Evolutionary conservation across 2,329 filamentous ascomycete species (phyloP).

Genomic region (Claviceps sp.): DNA sequence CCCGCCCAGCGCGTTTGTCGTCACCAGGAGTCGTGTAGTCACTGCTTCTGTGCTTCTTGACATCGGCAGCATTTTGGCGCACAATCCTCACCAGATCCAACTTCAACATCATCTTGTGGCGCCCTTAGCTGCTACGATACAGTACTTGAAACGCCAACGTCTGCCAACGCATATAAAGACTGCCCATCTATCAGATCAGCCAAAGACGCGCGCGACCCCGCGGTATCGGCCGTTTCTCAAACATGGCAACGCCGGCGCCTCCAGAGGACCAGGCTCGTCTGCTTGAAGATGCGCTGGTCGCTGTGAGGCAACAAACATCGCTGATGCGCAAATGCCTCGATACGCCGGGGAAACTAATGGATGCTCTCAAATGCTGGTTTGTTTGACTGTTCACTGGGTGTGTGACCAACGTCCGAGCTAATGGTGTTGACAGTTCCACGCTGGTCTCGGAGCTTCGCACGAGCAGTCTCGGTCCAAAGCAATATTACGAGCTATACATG

Average conservation of each 20-base stretch:
- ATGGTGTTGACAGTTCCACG: slow-evolving; percentile 56
- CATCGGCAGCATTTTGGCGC: neutral
- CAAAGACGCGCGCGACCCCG: slow-evolving; percentile 18
- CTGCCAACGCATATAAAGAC: slow-evolving; percentile 14
- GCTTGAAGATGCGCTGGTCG: slow-evolving; percentile 90
- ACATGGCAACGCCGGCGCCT: slow-evolving; percentile 42
- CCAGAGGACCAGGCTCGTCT: slow-evolving; percentile 78
- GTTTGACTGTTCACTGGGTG: slow-evolving; percentile 19
- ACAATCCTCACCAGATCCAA: neutral
- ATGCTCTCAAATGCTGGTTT: slow-evolving; percentile 98
- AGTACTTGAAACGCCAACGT: neutral
- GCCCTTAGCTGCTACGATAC: neutral
- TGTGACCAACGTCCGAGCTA: slow-evolving; percentile 1
- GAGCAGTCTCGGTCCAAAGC: slow-evolving; percentile 92
- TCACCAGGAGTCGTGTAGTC: neutral
- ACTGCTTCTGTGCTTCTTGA: neutral
- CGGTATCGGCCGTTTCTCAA: slow-evolving; percentile 13
- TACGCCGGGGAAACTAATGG: slow-evolving; percentile 96
- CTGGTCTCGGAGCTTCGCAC: slow-evolving; percentile 97
- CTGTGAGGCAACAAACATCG: slow-evolving; percentile 91
- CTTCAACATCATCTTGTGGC: neutral
- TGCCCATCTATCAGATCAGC: slow-evolving; percentile 7
- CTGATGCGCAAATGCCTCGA: slow-evolving; percentile 98
- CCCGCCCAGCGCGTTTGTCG: neutral
- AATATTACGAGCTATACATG: slow-evolving; percentile 99